Percentiles rank a stretch among this genome's conserved stretches.
Conservation (phyloP, 1,139 yeast genomes). For the Yamadazyma blattariae region DNA sequence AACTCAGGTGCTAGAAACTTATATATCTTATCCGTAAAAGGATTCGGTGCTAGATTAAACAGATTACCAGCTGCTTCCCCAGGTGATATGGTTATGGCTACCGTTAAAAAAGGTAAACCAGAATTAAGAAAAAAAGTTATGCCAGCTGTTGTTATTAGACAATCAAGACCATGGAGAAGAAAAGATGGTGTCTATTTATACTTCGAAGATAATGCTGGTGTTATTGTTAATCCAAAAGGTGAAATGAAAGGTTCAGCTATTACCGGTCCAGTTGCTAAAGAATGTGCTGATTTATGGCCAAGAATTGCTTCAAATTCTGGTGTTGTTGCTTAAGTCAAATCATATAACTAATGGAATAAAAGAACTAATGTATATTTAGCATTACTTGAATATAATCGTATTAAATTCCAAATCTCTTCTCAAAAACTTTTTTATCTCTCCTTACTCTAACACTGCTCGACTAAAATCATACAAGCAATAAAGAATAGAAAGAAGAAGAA, state of each 20-base stretch:
- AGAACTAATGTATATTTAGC: slow-evolving; percentile 8
- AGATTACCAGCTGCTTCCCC: slow-evolving; percentile 99
- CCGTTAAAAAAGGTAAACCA: slow-evolving; percentile 99
- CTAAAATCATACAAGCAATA: too few species aligned
- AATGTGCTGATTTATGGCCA: slow-evolving; percentile 99
- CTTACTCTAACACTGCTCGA: too few species aligned
- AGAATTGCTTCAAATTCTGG: slow-evolving; percentile 99
- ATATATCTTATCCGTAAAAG: slow-evolving; percentile 98
- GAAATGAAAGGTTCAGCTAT: slow-evolving; percentile 99
- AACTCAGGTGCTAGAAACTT: slow-evolving; percentile 99
- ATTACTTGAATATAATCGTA: slow-evolving; percentile 8
- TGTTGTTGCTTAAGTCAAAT: slow-evolving; percentile 81
- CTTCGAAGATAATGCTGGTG: slow-evolving; percentile 99
- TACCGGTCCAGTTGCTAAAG: slow-evolving; percentile 99
- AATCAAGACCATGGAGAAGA: slow-evolving; percentile 99
- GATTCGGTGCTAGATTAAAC: slow-evolving; percentile 99
- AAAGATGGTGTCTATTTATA: slow-evolving; percentile 99
- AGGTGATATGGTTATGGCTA: slow-evolving; percentile 99
- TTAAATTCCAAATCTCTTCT: too few species aligned
- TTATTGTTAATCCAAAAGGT: slow-evolving; percentile 99
- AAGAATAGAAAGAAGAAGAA: too few species aligned
- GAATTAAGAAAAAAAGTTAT: slow-evolving; percentile 99
- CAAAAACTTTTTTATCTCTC: too few species aligned
- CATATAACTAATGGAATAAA: slow-evolving; percentile 3
- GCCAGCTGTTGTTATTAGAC: slow-evolving; percentile 99